phyloP scores from a whole-genome alignment of 163 green algal genomes.

The Botryococcus braunii region DNA sequence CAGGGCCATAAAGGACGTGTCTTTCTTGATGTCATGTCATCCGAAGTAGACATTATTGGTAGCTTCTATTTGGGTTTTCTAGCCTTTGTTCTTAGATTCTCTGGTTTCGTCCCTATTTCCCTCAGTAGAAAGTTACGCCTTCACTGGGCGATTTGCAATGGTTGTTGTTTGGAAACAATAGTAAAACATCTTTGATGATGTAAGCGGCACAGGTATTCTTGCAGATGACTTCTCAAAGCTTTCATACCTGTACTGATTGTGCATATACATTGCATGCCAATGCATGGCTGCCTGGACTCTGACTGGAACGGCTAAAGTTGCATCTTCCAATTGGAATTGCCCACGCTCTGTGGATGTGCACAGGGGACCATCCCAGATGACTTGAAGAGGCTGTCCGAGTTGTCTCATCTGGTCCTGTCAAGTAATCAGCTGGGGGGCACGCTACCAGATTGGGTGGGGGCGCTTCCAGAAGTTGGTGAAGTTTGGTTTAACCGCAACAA shows the following conservation, averaged over 20 bases:
- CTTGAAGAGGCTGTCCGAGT: slow-evolving; percentile 5
- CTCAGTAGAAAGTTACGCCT: too few relatives aligned
- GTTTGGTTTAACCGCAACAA: slow-evolving; percentile 29
- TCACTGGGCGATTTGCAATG: too few relatives aligned
- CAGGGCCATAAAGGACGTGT: too few relatives aligned
- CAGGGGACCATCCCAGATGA: slow-evolving; percentile 3
- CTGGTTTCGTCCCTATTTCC: too few relatives aligned
- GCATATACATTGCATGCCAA: neutral
- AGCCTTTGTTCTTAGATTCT: too few relatives aligned
- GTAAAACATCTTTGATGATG: neutral
- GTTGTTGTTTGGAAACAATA: neutral
- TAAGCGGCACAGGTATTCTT: neutral
- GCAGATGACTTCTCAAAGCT: neutral
- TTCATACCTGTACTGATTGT: neutral
- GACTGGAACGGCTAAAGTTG: neutral
- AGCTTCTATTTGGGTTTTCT: too few relatives aligned
- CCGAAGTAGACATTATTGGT: too few relatives aligned
- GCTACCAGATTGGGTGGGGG: slow-evolving; percentile 20
- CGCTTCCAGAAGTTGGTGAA: slow-evolving; percentile 5
- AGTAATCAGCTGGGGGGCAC: slow-evolving; percentile 29
- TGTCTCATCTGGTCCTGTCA: slow-evolving; percentile 15
- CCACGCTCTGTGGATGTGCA: too few relatives aligned
- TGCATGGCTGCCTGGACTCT: neutral
- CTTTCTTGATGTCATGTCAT: too few relatives aligned
- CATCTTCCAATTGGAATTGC: too few relatives aligned